Percentiles rank a stretch among this genome's conserved stretches.
Conservation (phyloP, 805 yeast genomes). For the Scheffersomyces lignosus region DNA sequence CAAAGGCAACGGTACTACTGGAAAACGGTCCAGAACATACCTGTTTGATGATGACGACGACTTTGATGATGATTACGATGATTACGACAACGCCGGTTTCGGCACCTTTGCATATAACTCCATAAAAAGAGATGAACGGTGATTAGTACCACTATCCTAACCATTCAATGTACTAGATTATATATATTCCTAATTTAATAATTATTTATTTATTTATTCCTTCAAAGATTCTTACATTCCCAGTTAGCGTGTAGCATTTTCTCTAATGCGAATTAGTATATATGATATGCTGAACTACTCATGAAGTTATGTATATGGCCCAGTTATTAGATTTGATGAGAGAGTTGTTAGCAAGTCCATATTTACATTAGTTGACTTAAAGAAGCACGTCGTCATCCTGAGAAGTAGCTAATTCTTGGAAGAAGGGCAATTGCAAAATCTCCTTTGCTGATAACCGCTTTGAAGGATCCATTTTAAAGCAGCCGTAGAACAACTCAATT, state of each 20-base stretch:
- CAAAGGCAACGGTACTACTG: background rate
- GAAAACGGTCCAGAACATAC: slow-evolving; percentile 17
- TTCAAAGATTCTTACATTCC: too few species aligned
- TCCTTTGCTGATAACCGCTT: slow-evolving; percentile 60
- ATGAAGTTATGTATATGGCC: background rate
- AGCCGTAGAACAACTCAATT: slow-evolving; percentile 55
- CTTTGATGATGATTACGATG: slow-evolving; percentile 8
- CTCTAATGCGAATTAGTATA: background rate
- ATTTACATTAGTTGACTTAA: background rate
- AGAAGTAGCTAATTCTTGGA: slow-evolving; percentile 40
- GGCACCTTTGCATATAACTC: background rate
- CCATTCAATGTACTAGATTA: too few species aligned
- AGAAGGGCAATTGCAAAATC: slow-evolving; percentile 58
- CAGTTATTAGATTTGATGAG: background rate
- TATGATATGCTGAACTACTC: background rate
- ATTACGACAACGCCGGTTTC: background rate
- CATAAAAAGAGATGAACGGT: background rate
- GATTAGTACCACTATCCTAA: background rate
- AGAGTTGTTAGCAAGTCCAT: background rate
- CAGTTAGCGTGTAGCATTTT: background rate
- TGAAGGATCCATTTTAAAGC: slow-evolving; percentile 58
- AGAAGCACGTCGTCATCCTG: slow-evolving; percentile 35
- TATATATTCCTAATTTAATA: too few species aligned
- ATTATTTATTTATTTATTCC: too few species aligned
- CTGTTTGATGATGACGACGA: slow-evolving; percentile 17